These are phyloP conservation scores for Pseudocercospora macadamiae DNA, from an alignment of 2,329 filamentous ascomycete species.

Conservation along the genomic window DNA sequence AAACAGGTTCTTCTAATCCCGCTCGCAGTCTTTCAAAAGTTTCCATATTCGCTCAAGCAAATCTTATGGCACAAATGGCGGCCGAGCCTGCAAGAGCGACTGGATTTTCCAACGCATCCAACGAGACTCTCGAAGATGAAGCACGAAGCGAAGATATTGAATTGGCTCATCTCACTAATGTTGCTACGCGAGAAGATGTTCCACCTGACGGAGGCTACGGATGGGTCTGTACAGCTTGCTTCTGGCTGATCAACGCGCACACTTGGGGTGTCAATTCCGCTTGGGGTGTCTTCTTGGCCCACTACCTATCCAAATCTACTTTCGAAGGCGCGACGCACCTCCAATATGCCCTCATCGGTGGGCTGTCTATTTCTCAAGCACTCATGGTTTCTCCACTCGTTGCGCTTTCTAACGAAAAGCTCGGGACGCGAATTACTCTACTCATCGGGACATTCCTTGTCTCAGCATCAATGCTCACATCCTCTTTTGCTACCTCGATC, in stretches of 20 bases:
- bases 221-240: conserved; percentile 53
- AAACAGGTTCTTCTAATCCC: too few relatives aligned
- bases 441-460: conserved; percentile 67
- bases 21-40: too few relatives aligned
- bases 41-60: too few relatives aligned
- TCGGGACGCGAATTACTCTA: conserved; percentile 65
- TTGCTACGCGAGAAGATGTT: conserved; percentile 38
- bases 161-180: conserved; percentile 21
- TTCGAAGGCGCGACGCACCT: conserved; percentile 65
- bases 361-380: conserved; percentile 65
- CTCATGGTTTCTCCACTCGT: conserved; percentile 68
- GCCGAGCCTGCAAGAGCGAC: not conserved
- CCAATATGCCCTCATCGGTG: conserved; percentile 75
- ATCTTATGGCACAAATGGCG: not conserved
- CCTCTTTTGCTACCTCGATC: conserved; percentile 67
- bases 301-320: conserved; percentile 66
- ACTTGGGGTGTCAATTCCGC: conserved; percentile 48
- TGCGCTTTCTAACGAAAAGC: conserved; percentile 59
- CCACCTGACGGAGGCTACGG: conserved; percentile 64
- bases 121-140: not conserved
- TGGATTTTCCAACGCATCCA: not conserved
- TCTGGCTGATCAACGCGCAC: conserved; percentile 47
- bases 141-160: conserved; percentile 10
- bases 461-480: conserved; percentile 65
- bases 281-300: conserved; percentile 70